Evolutionary conservation across 2,329 filamentous ascomycete species (phyloP).

Genomic region (Fusarium foetens): DNA sequence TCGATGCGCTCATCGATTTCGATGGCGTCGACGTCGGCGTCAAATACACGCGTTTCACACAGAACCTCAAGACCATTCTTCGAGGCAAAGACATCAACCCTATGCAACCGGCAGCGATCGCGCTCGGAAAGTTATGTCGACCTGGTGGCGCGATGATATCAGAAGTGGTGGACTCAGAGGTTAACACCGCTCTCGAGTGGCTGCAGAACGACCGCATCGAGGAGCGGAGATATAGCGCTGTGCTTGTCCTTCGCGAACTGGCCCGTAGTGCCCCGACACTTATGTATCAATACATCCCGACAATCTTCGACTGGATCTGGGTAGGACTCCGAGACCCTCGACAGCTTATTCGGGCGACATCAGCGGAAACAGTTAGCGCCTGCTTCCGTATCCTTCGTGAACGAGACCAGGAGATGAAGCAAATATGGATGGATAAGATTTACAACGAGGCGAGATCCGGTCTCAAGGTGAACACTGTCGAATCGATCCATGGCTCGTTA

Average conservation of each 20-base stretch:
- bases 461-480: slow-evolving; percentile 81
- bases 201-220: slow-evolving; percentile 94
- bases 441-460: slow-evolving; percentile 86
- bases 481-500: slow-evolving; percentile 93
- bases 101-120: slow-evolving; percentile 89
- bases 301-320: slow-evolving; percentile 97
- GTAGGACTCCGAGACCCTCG: slow-evolving; percentile 89
- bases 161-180: slow-evolving; percentile 94
- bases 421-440: slow-evolving; percentile 89
- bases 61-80: slow-evolving; percentile 87
- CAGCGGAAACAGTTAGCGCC: slow-evolving; percentile 91
- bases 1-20: slow-evolving; percentile 94
- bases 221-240: slow-evolving; percentile 91
- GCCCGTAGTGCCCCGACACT: slow-evolving; percentile 93
- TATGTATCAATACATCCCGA: slow-evolving; percentile 94
- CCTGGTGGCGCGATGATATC: slow-evolving; percentile 94
- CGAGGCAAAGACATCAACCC: slow-evolving; percentile 91
- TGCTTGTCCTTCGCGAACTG: slow-evolving; percentile 89
- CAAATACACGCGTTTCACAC: slow-evolving; percentile 94
- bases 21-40: slow-evolving; percentile 92
- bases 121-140: slow-evolving; percentile 88
- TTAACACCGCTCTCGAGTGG: slow-evolving; percentile 96
- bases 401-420: slow-evolving; percentile 87
- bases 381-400: slow-evolving; percentile 97
- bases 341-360: slow-evolving; percentile 90